Evolutionary conservation across 228 moss, liverwort and hornwort species (phyloP).

Genomic region (Sphagnum magellanicum): DNA sequence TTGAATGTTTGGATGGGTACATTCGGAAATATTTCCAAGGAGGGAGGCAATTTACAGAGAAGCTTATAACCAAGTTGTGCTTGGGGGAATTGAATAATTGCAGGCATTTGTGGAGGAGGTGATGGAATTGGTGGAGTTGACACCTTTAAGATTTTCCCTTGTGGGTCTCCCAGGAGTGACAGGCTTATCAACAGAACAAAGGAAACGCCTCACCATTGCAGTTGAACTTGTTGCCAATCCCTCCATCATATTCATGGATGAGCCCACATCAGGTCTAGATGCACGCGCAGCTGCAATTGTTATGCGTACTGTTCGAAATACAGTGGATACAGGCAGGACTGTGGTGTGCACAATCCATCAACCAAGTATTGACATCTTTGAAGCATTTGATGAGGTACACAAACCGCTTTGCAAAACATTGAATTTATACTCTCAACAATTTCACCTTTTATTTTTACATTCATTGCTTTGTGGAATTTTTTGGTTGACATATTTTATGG

Average conservation of each 20-base stretch:
- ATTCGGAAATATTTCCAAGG: too few relatives aligned
- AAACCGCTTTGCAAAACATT: too few relatives aligned
- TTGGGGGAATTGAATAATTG: background rate
- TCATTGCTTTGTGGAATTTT: too few relatives aligned
- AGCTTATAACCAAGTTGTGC: too few relatives aligned
- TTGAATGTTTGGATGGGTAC: too few relatives aligned
- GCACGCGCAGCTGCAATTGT: conserved; percentile 96
- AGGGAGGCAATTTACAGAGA: too few relatives aligned
- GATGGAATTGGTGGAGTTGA: conserved; percentile 83
- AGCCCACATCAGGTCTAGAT: conserved; percentile 92
- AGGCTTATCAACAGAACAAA: conserved; percentile 84
- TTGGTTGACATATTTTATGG: too few relatives aligned
- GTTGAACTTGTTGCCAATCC: conserved; percentile 97
- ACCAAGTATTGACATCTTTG: conserved; percentile 97
- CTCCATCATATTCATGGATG: conserved; percentile 98
- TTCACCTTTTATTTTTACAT: too few relatives aligned
- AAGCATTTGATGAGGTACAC: conserved; percentile 80
- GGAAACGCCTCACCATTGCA: conserved; percentile 87
- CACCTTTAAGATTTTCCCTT: conserved; percentile 36
- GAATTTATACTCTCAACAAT: too few relatives aligned
- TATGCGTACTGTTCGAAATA: conserved; percentile 97
- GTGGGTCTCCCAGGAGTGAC: conserved; percentile 89
- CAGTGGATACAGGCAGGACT: conserved; percentile 90
- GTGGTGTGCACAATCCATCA: conserved; percentile 98
- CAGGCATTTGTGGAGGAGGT: conserved; percentile 97